phyloP scores from a whole-genome alignment of 2,329 filamentous ascomycete genomes.

The Cordyceps fumosorosea region DNA sequence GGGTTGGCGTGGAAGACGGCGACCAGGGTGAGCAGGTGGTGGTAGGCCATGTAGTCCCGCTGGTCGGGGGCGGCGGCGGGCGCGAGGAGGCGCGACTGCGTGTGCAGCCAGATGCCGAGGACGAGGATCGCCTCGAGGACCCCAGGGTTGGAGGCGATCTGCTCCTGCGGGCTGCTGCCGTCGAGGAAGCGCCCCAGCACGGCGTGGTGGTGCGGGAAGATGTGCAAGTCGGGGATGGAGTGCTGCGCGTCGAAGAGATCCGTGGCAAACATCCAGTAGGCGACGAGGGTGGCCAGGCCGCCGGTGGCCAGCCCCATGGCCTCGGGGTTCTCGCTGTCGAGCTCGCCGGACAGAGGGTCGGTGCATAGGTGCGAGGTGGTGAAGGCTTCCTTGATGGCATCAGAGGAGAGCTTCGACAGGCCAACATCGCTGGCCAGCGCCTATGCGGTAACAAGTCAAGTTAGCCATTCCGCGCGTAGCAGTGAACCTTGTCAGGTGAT shows the following conservation, averaged over 20 bases:
- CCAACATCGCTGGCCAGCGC: constrained; percentile 59
- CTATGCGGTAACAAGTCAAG: constrained; percentile 14
- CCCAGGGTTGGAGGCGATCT: constrained; percentile 44
- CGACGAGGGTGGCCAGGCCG: constrained; percentile 52
- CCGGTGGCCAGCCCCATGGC: constrained; percentile 52
- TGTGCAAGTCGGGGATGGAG: constrained; percentile 44
- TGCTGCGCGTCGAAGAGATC: constrained; percentile 54
- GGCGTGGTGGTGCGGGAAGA: constrained; percentile 54
- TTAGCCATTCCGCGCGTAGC: neutral
- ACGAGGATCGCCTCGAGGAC: constrained; percentile 54
- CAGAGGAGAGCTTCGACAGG: constrained; percentile 38
- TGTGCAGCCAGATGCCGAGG: constrained; percentile 53
- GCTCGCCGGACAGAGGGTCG: constrained; percentile 40
- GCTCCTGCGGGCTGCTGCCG: constrained; percentile 41
- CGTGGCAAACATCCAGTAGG: constrained; percentile 57
- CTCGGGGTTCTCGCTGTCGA: constrained; percentile 40
- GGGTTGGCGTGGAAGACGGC: constrained; percentile 51
- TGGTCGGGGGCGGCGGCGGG: constrained; percentile 28
- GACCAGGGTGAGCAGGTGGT: constrained; percentile 52
- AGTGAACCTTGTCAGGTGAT: neutral
- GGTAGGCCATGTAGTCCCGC: constrained; percentile 50
- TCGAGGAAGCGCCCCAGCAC: constrained; percentile 49
- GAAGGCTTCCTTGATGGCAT: constrained; percentile 40
- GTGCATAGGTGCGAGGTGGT: constrained; percentile 33
- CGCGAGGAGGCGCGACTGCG: constrained; percentile 37